Conservation (phyloP, 305 asterid species). For the Fraxinus latifolia region DNA sequence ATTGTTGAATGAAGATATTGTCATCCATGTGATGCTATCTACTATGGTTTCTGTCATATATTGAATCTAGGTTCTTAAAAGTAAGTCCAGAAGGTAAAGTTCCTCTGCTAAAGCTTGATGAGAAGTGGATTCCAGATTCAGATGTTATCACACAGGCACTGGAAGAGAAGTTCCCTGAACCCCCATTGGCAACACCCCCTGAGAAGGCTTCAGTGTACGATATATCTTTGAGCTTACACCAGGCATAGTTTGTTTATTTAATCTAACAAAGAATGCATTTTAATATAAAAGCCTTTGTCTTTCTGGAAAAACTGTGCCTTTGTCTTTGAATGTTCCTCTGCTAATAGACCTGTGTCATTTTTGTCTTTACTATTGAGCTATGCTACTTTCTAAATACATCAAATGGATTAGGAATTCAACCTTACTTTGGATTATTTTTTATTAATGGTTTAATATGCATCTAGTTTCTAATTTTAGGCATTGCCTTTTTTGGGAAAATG, state of each 20-base stretch:
- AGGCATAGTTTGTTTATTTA: background rate
- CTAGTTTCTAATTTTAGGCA: background rate
- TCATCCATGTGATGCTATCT: background rate
- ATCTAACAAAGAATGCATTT: background rate
- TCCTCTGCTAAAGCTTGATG: constrained; percentile 80
- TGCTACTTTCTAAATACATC: background rate
- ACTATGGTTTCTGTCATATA: background rate
- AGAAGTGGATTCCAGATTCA: constrained; percentile 88
- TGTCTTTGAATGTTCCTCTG: background rate
- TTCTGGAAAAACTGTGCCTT: background rate
- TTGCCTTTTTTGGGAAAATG: background rate
- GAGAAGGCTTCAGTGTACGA: constrained; percentile 80
- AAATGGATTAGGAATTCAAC: background rate
- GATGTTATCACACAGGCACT: constrained; percentile 80
- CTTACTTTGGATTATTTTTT: background rate
- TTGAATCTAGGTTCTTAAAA: constrained; percentile 53
- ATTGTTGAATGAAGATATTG: background rate
- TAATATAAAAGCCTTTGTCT: background rate
- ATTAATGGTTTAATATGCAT: background rate
- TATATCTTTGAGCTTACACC: constrained; percentile 16
- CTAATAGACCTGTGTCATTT: background rate
- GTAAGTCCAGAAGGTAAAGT: constrained; percentile 89
- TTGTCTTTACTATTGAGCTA: background rate
- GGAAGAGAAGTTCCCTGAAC: constrained; percentile 84
- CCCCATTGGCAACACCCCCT: constrained; percentile 74